Evolutionary conservation across 768 basidiomycete species (phyloP), one percentile per base, ranked within the genome.

Genomic region (Gymnopilus dilepis): DNA sequence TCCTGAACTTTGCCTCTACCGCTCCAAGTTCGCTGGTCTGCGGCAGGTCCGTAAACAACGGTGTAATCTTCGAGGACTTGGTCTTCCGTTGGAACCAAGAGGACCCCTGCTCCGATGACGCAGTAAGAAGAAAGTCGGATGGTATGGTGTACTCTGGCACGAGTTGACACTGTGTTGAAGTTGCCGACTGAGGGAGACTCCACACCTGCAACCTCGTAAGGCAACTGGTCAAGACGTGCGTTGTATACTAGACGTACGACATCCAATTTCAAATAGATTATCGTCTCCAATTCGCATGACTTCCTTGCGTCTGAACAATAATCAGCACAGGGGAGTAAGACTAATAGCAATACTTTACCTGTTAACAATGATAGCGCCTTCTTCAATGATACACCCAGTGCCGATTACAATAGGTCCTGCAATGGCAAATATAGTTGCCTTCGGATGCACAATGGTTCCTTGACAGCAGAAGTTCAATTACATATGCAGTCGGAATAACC

Each of bases 241-340:
- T 13, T 21, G 55, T 19, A 51, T 2, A 8, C 21, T n/a, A 19
- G 17, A 87, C 92, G 63, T 70, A 97, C 97, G 90, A 74, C 90
- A 94, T 21, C 92, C 93, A 56, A 97, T 94, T 77, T 97, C 94
- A 69, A 99, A 97, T 60, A 95, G 79, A 73, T 98, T 98, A 62
- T 92, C 88, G 72, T 97, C 89, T 5, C 97, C 97, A 50, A 99
- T 94, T 19, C 89, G 86, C 94, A 98, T 94, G 34, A 90, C 85
- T 70, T 94, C 91, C 69, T 91, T 94, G 56, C 84, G 76, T 68
- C 87, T 89, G 40, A 17, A 56, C 40, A 22, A 43, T 38, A 50
- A 53, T 15, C 7, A 42, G 19, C 30, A 8, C 43, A 37, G 30
- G 30, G 56, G 33, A 19, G 19, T 42, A 33, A 26, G 2, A n/a